Evolutionary conservation across 2,329 filamentous ascomycete species (phyloP), one percentile per base, ranked within the genome.

Genomic region (Apiospora hydei): DNA sequence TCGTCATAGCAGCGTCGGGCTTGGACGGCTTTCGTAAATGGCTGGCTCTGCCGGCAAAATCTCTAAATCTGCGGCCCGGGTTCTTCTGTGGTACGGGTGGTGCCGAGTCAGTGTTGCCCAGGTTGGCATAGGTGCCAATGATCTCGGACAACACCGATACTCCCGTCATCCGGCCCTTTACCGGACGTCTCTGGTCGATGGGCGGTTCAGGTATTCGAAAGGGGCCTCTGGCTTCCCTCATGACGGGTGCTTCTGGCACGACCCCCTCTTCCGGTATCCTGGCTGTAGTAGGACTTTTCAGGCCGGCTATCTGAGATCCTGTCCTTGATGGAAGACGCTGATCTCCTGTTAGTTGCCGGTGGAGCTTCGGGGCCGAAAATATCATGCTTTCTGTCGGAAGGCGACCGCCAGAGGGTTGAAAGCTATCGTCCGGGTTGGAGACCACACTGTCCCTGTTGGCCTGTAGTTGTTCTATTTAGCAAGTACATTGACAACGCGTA

Each of bases 381-480:
- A 69, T 43, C 47, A 69, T 57, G 68, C 68, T 69, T 57, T 57
- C 46, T 16, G 68, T 69, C 34, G 68, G 68, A 18, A 69, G 49
- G 38, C 68, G 68, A 44, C 34, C 47, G 30, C 41, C 66, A 30
- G 68, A 57, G n/a, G 46, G 68, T 43, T 69, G 68, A 53, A 57
- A 43, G 10, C 34, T 57, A 43, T 69, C 47, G 44, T 49, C 67
- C n/a, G 47, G 30, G 16, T 69, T 57, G 16, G 47, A 57, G n/a
- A 69, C 47, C 10, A 57, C 49, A 24, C 68, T 69, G 49, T 69
- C 68, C 16, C 68, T 34, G 38, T 51, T 53, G 24, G 34, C 5
- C 68, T 69, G 26, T 13, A 38, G 30, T 34, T 16, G 10, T 18
- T n/a, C 5, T 3, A 6, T 24, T 64, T 64, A 64, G 57, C 21